These are phyloP conservation scores for Helianthus tuberosus DNA, from an alignment of 129 eudicot species.

Conservation along the genomic window DNA sequence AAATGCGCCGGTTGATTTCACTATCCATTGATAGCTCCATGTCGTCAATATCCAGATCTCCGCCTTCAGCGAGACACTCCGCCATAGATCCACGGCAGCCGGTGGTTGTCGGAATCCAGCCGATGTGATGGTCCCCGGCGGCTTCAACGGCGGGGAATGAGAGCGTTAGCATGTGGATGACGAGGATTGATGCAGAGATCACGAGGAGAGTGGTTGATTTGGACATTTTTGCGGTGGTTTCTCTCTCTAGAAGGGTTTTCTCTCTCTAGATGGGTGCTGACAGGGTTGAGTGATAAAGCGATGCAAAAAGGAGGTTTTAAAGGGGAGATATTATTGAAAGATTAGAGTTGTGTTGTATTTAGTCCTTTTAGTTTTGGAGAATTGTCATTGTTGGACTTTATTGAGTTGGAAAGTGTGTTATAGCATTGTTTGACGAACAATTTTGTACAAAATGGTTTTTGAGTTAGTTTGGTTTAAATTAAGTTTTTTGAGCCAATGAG, in stretches of 20 bases:
- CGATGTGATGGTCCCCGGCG: conserved; percentile 19
- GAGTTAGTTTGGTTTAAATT: no score
- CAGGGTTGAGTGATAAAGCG: conserved; percentile 17
- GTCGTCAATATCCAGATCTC: conserved; percentile 37
- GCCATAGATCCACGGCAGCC: conserved; percentile 50
- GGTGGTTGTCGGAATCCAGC: conserved; percentile 35
- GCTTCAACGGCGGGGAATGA: conserved; percentile 35
- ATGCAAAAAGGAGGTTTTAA: conserved; percentile 25
- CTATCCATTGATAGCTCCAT: conserved; percentile 56
- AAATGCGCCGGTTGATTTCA: conserved; percentile 58
- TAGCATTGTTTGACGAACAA: no score
- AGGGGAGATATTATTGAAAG: conserved; percentile 11
- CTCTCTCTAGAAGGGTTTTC: conserved; percentile 11
- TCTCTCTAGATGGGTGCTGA: conserved; percentile 30
- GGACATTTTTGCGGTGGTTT: conserved; percentile 29
- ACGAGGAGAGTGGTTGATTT: conserved; percentile 35
- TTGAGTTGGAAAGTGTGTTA: no score
- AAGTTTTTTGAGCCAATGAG: no score
- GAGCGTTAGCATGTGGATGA: conserved; percentile 32
- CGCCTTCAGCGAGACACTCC: conserved; percentile 46
- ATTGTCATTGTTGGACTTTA: background rate
- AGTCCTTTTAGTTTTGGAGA: background rate
- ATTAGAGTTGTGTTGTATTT: conserved; percentile 1
- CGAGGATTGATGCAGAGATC: conserved; percentile 34
- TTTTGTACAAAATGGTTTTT: no score